Base-by-base conservation (phyloP, 2,329 filamentous ascomycete genomes). In the Pestalotiopsis sp. region DNA sequence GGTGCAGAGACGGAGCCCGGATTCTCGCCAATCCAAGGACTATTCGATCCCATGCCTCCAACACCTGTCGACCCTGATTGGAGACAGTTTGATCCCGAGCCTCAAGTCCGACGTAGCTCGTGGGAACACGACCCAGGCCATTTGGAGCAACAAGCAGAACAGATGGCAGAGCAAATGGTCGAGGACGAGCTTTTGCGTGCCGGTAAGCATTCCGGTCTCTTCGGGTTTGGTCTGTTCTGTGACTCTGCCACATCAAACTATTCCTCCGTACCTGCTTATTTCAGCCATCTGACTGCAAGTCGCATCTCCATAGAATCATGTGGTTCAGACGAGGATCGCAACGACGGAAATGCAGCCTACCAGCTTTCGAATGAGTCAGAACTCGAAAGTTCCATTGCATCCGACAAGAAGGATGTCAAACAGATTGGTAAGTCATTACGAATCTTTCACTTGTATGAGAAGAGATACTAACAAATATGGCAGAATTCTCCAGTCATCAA, bases 261-360 rank as follows among this genome's bases (percentile, higher is more conserved):
- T 57, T 69, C 72, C 39, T 23, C 66, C 5, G 61, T 70, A 12
- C 58, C 65, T 25, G 41, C 12, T 25, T 59, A 59, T 49, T 36
- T 62, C 31, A 74, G 70, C 57, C 68, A 68, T 70, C 69, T 72
- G 63, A 72, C 73, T 65, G 68, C 68, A 52, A 78, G 73, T 70
- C 69, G 75, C 59, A 71, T 77, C 66, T 78, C 77, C 23, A 72
- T 78, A 75, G 74, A 75, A 61, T 74, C 75, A 41, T 75, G 69
- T 57, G 65, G 67, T 67, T 75, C 76, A 20, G 67, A 72, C 9
- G 73, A 74, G 61, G 71, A 71, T 5, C 61, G 67, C 63, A 69
- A 57, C 52, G 68, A 69, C 66, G 65, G 69, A 12, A 66, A 71
- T 23, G 69, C 64, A 49, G 62, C 68, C 23, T 74, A 72, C 52